Base-by-base conservation (phyloP, 768 basidiomycete genomes). In the Leccinum imitatum region DNA sequence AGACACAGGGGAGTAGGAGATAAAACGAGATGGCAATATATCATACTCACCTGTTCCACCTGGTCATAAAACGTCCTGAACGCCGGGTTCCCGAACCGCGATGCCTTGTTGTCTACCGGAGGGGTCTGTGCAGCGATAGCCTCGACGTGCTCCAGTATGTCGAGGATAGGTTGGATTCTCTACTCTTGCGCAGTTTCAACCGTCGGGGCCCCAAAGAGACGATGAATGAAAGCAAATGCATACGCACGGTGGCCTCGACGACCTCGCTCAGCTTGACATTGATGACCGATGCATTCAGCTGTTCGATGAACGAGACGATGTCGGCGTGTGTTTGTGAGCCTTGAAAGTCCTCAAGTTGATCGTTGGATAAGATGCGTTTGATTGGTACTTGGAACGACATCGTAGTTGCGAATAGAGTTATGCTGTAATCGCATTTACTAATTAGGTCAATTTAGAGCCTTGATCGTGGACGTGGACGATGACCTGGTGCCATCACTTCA, bases 1-100 rank as follows among this genome's bases (percentile, higher is more conserved):
- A 8, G 39, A 41, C 39, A 14, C 11, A 35, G 35, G 35, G 14
- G 14, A 1, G 33, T 35, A 35, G 17, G 11, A 41, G 17, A 41
- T 41, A 2, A 41, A n/a, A 41, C 3, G 17, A 9, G 4, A 41
- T n/a, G 17, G 8, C 39, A 41, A n/a, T 17, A 41, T n/a, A n/a
- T 41, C 8, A n/a, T n/a, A n/a, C 72, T 62, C 71, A 89, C 95
- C 76, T 89, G 81, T 17, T 77, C 68, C 7, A 98, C 79, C 66
- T 84, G 83, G 76, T 98, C 95, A 65, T 95, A 93, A 71, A 98
- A 97, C 0, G 84, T 85, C 66, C 90, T 80, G 75, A 99, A 99
- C 0, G 97, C 97, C 4, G 97, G 97, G 74, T 99, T 99, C 2
- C 97, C 96, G 69, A 99, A 99, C 31, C 96, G 80, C 44, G 95